Evolutionary conservation across 2,329 filamentous ascomycete genomes (phyloP).

Genomic region (Sporothrix pallida): DNA sequence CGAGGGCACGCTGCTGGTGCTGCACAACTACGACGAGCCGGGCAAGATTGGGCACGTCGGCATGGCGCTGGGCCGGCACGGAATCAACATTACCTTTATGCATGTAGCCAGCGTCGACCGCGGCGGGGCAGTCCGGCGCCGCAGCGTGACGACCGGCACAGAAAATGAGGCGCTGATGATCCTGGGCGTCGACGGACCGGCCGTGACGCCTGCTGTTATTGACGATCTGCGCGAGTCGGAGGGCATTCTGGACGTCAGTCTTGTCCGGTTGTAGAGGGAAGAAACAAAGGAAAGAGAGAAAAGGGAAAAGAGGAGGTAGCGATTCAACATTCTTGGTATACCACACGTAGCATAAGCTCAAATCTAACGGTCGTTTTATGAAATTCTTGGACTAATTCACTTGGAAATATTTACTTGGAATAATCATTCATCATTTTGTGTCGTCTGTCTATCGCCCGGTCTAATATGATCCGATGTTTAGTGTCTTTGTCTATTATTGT

Average conservation of each 20-base stretch:
- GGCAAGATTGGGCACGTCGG: slow-evolving; percentile 85
- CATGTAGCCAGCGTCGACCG: slow-evolving; percentile 65
- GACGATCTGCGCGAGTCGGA: slow-evolving; percentile 55
- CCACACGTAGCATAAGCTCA: neutral
- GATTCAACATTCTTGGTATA: neutral
- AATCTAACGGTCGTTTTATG: neutral
- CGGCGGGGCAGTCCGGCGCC: slow-evolving; percentile 34
- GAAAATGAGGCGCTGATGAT: slow-evolving; percentile 81
- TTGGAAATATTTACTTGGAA: too few species aligned
- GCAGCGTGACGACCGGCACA: slow-evolving; percentile 42
- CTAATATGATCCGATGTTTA: neutral
- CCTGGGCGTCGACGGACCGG: slow-evolving; percentile 68
- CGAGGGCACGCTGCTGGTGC: slow-evolving; percentile 74
- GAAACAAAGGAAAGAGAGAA: neutral
- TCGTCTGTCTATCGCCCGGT: neutral
- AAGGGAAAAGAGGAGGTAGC: too few species aligned
- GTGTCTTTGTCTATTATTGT: neutral
- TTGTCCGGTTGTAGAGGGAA: slow-evolving; percentile 47
- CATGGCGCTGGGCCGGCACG: slow-evolving; percentile 68
- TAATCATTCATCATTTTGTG: too few species aligned
- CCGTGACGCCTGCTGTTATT: slow-evolving; percentile 63
- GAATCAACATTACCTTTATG: slow-evolving; percentile 83
- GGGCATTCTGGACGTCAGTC: slow-evolving; percentile 62
- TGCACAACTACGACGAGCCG: slow-evolving; percentile 80
- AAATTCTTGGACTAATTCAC: neutral